A percentile compares a stretch with the other conserved stretches of the same genome.
These are phyloP conservation scores for Biscogniauxia mediterranea DNA, from an alignment of 2,329 filamentous ascomycete genomes.

Conservation along the genomic window DNA sequence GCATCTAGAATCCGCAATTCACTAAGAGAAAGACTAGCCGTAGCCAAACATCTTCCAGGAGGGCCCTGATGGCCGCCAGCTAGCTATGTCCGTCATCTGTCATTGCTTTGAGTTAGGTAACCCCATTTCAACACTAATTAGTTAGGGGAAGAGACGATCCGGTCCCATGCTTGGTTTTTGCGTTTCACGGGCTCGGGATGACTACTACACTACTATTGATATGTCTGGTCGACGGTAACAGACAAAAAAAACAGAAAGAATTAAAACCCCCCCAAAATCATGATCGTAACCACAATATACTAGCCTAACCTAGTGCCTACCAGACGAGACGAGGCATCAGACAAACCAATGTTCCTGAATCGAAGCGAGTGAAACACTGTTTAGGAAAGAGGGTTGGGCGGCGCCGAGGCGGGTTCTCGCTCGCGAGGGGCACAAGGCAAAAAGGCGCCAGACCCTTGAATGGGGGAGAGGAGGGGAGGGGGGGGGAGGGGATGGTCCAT, in stretches of 20 bases:
- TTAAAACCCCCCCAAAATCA: too few relatives aligned
- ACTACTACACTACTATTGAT: conserved; percentile 17
- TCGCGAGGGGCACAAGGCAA: conserved; percentile 16
- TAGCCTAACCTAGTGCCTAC: too few relatives aligned
- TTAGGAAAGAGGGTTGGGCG: conserved; percentile 15
- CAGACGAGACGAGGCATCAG: conserved; percentile 4
- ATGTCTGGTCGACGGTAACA: conserved; percentile 23
- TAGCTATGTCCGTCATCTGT: conserved; percentile 7
- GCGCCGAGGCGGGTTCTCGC: conserved; percentile 17
- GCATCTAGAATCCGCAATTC: conserved; percentile 20
- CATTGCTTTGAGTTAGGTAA: conserved; percentile 7
- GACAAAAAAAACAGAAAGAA: not conserved
- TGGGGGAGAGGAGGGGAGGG: conserved; percentile 1
- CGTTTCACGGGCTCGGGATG: conserved; percentile 31
- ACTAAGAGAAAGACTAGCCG: conserved; percentile 7
- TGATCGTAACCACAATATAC: too few relatives aligned
- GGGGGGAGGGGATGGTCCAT: too few relatives aligned
- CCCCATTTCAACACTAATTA: conserved; percentile 6
- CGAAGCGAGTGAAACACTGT: conserved; percentile 21
- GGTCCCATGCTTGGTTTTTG: conserved; percentile 24
- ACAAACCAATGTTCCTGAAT: conserved; percentile 14
- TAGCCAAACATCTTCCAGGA: conserved; percentile 5
- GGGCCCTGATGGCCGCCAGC: conserved; percentile 17
- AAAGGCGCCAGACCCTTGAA: conserved; percentile 2
- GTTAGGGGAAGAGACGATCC: conserved; percentile 18